Percentiles rank a stretch among this genome's conserved stretches.
phyloP scores from a whole-genome alignment of 192 early-diverging fungal species.

The Podila verticillata region DNA sequence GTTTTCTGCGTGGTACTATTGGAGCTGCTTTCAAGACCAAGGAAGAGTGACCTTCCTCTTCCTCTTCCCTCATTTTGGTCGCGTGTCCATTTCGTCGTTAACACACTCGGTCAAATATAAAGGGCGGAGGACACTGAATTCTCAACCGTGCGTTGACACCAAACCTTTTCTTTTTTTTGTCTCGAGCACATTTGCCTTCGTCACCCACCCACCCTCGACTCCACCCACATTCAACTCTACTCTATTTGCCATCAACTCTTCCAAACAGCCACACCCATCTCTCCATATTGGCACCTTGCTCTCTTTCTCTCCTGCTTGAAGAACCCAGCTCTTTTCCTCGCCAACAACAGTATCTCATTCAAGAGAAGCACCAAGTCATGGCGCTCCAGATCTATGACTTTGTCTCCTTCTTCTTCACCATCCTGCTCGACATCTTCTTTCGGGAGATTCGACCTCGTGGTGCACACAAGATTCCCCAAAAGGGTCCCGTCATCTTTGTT shows the following conservation, averaged over 20 bases:
- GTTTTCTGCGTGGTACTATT: neutral
- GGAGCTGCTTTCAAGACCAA: neutral
- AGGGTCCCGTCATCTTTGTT: slow-evolving; percentile 94
- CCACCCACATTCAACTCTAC: too few relatives aligned
- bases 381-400: slow-evolving; percentile 67
- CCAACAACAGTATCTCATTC: neutral
- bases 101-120: neutral
- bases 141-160: too few relatives aligned
- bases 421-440: slow-evolving; percentile 80
- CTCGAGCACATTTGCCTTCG: too few relatives aligned
- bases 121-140: neutral
- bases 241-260: too few relatives aligned
- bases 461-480: slow-evolving; percentile 80
- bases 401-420: slow-evolving; percentile 68
- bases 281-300: too few relatives aligned
- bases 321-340: too few relatives aligned
- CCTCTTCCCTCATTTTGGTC: neutral
- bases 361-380: slow-evolving; percentile 11
- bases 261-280: too few relatives aligned
- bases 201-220: too few relatives aligned
- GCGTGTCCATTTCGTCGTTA: neutral
- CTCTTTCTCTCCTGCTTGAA: too few relatives aligned
- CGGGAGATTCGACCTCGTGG: slow-evolving; percentile 87
- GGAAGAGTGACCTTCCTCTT: neutral
- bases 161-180: too few relatives aligned